These are phyloP conservation scores for Candolleomyces aberdarensis DNA, from an alignment of 768 basidiomycete genomes.

Conservation along the genomic window DNA sequence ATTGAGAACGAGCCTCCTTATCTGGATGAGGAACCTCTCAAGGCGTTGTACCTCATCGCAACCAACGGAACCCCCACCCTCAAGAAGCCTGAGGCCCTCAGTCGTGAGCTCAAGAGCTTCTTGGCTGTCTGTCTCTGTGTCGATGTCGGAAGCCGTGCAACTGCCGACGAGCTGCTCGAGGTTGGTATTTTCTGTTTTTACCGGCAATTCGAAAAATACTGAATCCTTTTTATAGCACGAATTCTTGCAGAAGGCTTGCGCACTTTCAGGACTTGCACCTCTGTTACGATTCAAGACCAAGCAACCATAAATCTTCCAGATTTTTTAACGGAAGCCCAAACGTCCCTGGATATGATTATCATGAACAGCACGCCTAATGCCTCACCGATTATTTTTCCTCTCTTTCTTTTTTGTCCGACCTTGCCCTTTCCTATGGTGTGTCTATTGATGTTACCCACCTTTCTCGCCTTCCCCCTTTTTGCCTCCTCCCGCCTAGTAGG, in stretches of 20 bases:
- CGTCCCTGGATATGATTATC: not conserved
- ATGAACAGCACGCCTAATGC: not conserved
- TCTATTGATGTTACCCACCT: too few species aligned
- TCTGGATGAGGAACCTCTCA: constrained; percentile 91
- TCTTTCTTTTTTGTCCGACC: not conserved
- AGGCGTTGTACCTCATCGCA: constrained; percentile 93
- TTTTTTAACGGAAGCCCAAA: not conserved
- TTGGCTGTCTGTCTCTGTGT: constrained; percentile 98
- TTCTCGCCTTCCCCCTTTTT: too few species aligned
- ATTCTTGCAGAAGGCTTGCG: constrained; percentile 88
- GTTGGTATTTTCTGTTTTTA: constrained; percentile 40
- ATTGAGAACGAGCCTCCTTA: constrained; percentile 97
- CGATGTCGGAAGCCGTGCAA: constrained; percentile 91
- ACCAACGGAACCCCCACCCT: constrained; percentile 98
- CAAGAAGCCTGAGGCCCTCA: constrained; percentile 92
- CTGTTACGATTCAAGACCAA: constrained; percentile 78
- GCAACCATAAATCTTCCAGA: constrained; percentile 38
- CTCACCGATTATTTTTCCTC: not conserved
- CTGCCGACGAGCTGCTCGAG: constrained; percentile 79
- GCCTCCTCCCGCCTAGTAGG: too few species aligned
- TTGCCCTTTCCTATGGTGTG: not conserved
- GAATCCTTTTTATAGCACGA: constrained; percentile 64
- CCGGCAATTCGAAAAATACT: constrained; percentile 5
- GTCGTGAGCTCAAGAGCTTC: constrained; percentile 92
- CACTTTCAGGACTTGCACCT: constrained; percentile 77